Conservation (phyloP, 352 stramenopile genomes). For the Phytopythium sindhum region DNA sequence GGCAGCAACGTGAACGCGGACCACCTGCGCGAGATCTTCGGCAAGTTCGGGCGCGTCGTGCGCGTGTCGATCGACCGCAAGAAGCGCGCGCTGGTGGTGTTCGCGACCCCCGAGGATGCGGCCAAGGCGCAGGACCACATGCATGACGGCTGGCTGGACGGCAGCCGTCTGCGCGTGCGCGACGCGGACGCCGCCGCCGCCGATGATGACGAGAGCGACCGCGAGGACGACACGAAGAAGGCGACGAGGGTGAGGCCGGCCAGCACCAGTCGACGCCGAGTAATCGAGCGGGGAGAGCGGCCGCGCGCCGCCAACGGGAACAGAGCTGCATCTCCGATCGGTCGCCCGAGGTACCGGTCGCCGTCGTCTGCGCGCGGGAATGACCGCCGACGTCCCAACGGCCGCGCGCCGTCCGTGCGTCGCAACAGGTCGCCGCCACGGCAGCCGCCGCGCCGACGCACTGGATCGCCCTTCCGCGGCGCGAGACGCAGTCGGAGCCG, state of each 20-base stretch:
- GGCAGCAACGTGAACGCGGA: conserved; percentile 73
- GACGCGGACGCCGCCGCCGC: conserved; percentile 12
- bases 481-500: conserved; percentile 28
- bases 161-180: conserved; percentile 67
- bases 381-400: neutral
- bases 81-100: conserved; percentile 47
- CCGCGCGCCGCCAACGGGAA: neutral
- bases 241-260: neutral
- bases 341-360: neutral
- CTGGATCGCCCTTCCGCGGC: conserved; percentile 45
- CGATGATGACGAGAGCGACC: neutral
- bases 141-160: conserved; percentile 84
- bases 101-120: conserved; percentile 47
- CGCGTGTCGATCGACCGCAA: conserved; percentile 50
- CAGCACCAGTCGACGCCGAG: conserved; percentile 1
- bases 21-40: conserved; percentile 83
- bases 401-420: neutral
- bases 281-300: neutral
- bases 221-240: neutral
- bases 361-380: conserved; percentile 1
- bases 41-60: conserved; percentile 74
- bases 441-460: conserved; percentile 20
- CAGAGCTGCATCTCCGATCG: neutral
- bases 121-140: conserved; percentile 66
- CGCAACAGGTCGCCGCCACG: conserved; percentile 10